phyloP scores from a whole-genome alignment of 2,329 filamentous ascomycete genomes.

The Alternaria angustiovoidea region DNA sequence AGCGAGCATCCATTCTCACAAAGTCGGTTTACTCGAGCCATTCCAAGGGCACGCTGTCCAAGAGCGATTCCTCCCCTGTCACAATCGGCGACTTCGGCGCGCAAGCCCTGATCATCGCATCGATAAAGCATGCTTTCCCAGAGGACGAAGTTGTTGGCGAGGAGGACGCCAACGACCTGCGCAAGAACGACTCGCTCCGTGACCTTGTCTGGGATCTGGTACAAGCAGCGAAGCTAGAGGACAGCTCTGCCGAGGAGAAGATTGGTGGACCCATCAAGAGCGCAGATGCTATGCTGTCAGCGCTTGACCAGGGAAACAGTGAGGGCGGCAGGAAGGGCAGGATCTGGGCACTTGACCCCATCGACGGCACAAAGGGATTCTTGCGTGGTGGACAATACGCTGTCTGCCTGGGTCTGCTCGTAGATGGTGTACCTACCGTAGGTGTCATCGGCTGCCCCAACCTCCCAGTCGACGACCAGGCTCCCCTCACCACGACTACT shows the following conservation, averaged over 20 bases:
- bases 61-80: conserved; percentile 95
- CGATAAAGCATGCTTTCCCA: conserved; percentile 89
- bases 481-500: conserved; percentile 73
- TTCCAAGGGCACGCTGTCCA: conserved; percentile 91
- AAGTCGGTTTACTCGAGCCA: conserved; percentile 85
- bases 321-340: conserved; percentile 76
- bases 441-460: conserved; percentile 96
- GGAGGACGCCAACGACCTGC: conserved; percentile 85
- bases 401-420: conserved; percentile 89
- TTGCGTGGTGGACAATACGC: conserved; percentile 96
- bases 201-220: conserved; percentile 87
- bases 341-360: conserved; percentile 96
- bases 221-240: conserved; percentile 72
- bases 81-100: conserved; percentile 98
- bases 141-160: conserved; percentile 91
- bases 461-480: conserved; percentile 84
- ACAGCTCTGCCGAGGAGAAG: conserved; percentile 69
- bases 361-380: conserved; percentile 98
- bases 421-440: conserved; percentile 92
- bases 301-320: conserved; percentile 69
- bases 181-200: conserved; percentile 73
- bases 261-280: conserved; percentile 74
- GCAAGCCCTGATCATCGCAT: conserved; percentile 93
- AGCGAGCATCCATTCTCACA: conserved; percentile 79
- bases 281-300: conserved; percentile 69